Evolutionary conservation across 139 green algal genomes (phyloP), one percentile per base, ranked within the genome.

Genomic region (Closterium sp.): DNA sequence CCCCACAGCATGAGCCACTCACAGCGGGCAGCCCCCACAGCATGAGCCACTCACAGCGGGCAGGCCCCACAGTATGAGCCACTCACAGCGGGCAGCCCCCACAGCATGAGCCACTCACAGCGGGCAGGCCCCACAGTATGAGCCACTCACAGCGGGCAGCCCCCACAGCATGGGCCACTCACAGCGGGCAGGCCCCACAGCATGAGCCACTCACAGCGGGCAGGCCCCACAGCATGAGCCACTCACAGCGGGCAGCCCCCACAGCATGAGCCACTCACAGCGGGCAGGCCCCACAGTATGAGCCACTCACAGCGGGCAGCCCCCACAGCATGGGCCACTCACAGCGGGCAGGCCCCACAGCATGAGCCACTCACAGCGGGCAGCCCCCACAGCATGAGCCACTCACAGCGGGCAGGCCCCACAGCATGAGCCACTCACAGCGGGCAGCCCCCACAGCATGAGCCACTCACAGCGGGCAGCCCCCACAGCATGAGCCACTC

Each of bases 201-300:
- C n/a, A n/a, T n/a, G 32, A 38, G 45, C 45, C 10, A 70, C 45
- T 70, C 50, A 73, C 50, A 21, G 50, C 50, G 17, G 50, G 50
- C 50, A 73, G 17, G 10, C 50, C 50, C 50, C 50, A 73, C 50
- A 38, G 31, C 28, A 31, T 91, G 70, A 91, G 89, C 28, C 10
- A 70, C 45, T 70, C 50, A 73, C 50, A 21, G 50, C 50, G 17
- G 50, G 50, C 50, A 73, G 17, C 50, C 50, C 50, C 50, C 50
- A 73, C 50, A 38, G 31, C 28, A 31, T 91, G 70, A 91, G 89
- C 28, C n/a, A n/a, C n/a, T n/a, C n/a, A n/a, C n/a, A n/a, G n/a
- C n/a, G n/a, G n/a, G n/a, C n/a, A n/a, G n/a, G n/a, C n/a, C n/a
- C n/a, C n/a, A n/a, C n/a, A n/a, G n/a, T n/a, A n/a, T n/a, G 32